These are phyloP conservation scores for Lathyrus tuberosus DNA, from an alignment of 306 rosid genomes.

Conservation along the genomic window DNA sequence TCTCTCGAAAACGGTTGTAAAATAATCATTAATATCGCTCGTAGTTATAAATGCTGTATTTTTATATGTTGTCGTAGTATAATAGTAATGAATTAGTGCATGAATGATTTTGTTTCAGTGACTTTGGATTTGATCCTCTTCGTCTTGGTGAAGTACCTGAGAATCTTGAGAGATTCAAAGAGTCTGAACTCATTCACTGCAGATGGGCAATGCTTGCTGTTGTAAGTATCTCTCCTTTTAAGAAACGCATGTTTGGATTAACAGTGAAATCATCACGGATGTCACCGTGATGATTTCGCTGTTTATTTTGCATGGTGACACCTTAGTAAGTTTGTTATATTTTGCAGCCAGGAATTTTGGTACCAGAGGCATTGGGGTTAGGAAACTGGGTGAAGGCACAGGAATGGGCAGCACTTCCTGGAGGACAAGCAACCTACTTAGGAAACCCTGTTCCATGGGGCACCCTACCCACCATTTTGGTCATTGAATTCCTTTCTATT, in stretches of 20 bases:
- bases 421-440: constrained; percentile 94
- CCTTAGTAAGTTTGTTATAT: not conserved
- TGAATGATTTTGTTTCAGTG: constrained; percentile 51
- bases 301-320: not conserved
- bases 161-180: constrained; percentile 96
- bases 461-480: constrained; percentile 86
- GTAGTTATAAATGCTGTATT: not conserved
- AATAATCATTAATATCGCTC: too few species aligned
- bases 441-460: constrained; percentile 99
- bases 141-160: constrained; percentile 92
- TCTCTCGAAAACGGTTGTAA: too few species aligned
- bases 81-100: not conserved
- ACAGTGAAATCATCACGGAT: not conserved
- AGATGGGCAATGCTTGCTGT: constrained; percentile 99
- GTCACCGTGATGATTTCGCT: too few species aligned
- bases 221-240: constrained; percentile 52
- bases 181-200: constrained; percentile 97
- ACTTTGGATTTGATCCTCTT: constrained; percentile 88
- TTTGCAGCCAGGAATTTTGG: constrained; percentile 87
- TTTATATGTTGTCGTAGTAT: not conserved
- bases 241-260: not conserved
- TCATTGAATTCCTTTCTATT: constrained; percentile 82
- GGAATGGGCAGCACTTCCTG: constrained; percentile 94
- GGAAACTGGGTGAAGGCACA: constrained; percentile 99
- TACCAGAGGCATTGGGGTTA: constrained; percentile 96